Base-by-base conservation (phyloP, 2,329 filamentous ascomycete genomes). In the Fusarium sp. region DNA sequence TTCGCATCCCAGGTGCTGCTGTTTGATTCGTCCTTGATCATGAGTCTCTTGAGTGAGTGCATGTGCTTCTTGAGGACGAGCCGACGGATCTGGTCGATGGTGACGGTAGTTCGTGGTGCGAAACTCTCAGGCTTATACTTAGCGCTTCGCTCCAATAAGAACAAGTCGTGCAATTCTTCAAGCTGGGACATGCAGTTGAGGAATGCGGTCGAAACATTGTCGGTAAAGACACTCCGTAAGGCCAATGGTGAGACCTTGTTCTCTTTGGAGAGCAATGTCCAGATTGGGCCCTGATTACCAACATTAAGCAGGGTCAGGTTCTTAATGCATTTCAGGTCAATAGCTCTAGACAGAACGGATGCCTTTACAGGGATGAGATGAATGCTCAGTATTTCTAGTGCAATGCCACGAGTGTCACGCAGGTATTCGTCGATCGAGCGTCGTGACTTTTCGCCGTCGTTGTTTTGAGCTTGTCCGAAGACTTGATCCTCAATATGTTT, bases 301-400 rank as follows among this genome's bases (percentile, higher is more conserved):
- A 92, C 90, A 70, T 90, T 91, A 51, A 93, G 85, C 31, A 93
- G 82, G 3, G 89, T 90, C 24, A 93, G 82, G 52, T 84, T 85
- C 72, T 82, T 86, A n/a, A 93, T 82, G 8, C 83, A 83, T n/a
- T 82, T 83, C 7, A 92, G 75, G 73, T 92, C 89, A 41, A 92
- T 81, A 1, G 88, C 88, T 35, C 85, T 84, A 24, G 84, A 86
- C 14, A 93, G 77, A 1, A 91, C 85, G 0, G 87, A 88, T 6
- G 90, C 84, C 78, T 88, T 90, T 74, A 90, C 84, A 0, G 90
- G 90, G 39, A 93, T 86, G 38, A 90, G 84, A 74, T 90, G 84
- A 33, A 92, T 84, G 62, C 84, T 84, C 24, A 93, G 82, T 4
- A 84, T 84, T 57, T 88, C 81, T 4, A 93, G 83, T 4, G 87